phyloP scores from a whole-genome alignment of 1,139 yeast genomes.

The Magnusiomyces magnusii region DNA sequence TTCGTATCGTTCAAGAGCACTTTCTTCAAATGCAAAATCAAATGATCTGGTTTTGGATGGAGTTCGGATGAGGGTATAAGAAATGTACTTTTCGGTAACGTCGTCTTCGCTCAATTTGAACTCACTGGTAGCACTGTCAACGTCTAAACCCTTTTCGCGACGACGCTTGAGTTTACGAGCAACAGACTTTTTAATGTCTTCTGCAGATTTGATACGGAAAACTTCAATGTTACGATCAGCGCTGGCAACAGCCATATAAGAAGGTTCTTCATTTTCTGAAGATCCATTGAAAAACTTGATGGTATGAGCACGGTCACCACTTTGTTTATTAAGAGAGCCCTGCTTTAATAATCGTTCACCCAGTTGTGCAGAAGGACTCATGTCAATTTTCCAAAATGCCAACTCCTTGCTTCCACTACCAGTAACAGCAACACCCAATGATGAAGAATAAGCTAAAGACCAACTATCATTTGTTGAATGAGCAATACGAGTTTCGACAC shows the following conservation, averaged over 20 bases:
- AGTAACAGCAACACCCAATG: slow-evolving; percentile 42
- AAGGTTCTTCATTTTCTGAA: background rate
- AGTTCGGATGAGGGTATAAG: slow-evolving; percentile 30
- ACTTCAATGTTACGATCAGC: slow-evolving; percentile 76
- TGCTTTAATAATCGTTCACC: slow-evolving; percentile 47
- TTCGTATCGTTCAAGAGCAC: background rate
- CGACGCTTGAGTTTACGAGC: slow-evolving; percentile 74
- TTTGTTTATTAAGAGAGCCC: slow-evolving; percentile 69
- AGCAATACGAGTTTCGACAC: slow-evolving; percentile 91
- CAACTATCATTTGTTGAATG: slow-evolving; percentile 84
- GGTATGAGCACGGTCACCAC: slow-evolving; percentile 65
- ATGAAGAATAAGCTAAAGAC: slow-evolving; percentile 47
- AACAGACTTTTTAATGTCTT: slow-evolving; percentile 72
- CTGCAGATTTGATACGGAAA: slow-evolving; percentile 67
- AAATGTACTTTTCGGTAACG: slow-evolving; percentile 27
- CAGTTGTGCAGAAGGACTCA: slow-evolving; percentile 4
- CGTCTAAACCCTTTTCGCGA: slow-evolving; percentile 63
- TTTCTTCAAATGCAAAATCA: slow-evolving; percentile 28
- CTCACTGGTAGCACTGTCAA: slow-evolving; percentile 46
- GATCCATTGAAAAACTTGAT: slow-evolving; percentile 43
- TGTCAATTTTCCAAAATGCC: slow-evolving; percentile 68
- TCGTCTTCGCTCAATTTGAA: slow-evolving; percentile 37
- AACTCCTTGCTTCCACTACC: slow-evolving; percentile 76
- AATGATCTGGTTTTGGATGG: slow-evolving; percentile 31
- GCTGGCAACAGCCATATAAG: slow-evolving; percentile 64